A percentile compares a stretch with the other conserved stretches of the same genome.
phyloP scores from a whole-genome alignment of 2,329 filamentous ascomycete genomes.

The Colletotrichum destructivum region DNA sequence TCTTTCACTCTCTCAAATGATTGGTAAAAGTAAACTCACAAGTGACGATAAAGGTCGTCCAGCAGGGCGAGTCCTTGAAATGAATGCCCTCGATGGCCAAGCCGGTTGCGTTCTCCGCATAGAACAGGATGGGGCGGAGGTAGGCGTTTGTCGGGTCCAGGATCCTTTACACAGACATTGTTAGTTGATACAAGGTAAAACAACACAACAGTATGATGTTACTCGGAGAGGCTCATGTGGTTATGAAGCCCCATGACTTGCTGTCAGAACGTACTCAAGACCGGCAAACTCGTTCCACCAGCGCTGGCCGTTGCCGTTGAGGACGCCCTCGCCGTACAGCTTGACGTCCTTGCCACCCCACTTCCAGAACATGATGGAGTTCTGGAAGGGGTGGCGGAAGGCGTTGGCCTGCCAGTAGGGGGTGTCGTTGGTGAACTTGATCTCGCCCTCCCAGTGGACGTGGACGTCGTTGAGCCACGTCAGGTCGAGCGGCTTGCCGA shows the following conservation, averaged over 20 bases:
- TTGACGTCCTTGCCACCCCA: constrained; percentile 77
- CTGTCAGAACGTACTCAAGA: constrained; percentile 23
- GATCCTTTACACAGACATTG: constrained; percentile 48
- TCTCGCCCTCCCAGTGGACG: constrained; percentile 59
- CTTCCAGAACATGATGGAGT: constrained; percentile 77
- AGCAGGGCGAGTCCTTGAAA: constrained; percentile 73
- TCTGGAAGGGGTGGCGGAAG: constrained; percentile 76
- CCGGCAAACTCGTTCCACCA: constrained; percentile 76
- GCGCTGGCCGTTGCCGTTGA: constrained; percentile 72
- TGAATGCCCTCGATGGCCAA: constrained; percentile 71
- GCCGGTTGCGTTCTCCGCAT: constrained; percentile 73
- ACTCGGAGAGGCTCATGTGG: no score
- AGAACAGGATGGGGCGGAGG: constrained; percentile 71
- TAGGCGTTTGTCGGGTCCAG: constrained; percentile 67
- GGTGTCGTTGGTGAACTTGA: constrained; percentile 73
- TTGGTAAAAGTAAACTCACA: constrained; percentile 50
- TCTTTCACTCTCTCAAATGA: no score
- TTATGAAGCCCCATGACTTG: constrained; percentile 2
- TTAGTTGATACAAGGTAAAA: neutral
- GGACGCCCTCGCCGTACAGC: constrained; percentile 68
- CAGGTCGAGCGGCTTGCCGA: constrained; percentile 74
- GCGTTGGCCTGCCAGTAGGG: constrained; percentile 76
- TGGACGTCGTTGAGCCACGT: constrained; percentile 75
- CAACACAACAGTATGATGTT: no score
- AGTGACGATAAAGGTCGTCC: constrained; percentile 73